phyloP scores from a whole-genome alignment of 371 early-diverging fungal species.

The Mucor mucedo region DNA sequence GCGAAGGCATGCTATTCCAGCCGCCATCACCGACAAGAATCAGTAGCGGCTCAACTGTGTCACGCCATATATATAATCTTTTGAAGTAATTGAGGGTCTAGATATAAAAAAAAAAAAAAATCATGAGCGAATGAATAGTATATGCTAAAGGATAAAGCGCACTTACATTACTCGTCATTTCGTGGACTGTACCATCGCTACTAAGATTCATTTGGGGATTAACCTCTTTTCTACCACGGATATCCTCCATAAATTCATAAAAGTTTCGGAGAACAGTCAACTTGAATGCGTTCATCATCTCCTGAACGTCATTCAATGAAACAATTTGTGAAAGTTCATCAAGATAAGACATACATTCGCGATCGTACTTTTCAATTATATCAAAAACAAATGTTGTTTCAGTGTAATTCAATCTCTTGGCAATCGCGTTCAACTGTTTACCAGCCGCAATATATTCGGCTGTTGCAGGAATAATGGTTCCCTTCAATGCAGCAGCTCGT shows the following conservation, averaged over 20 bases:
- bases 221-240: constrained; percentile 48
- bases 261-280: constrained; percentile 66
- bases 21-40: constrained; percentile 63
- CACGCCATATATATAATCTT: constrained; percentile 60
- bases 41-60: constrained; percentile 67
- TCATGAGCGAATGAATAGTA: not conserved
- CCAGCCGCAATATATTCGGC: constrained; percentile 69
- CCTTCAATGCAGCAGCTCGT: constrained; percentile 58
- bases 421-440: constrained; percentile 65
- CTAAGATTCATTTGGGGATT: constrained; percentile 59
- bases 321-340: constrained; percentile 31
- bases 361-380: constrained; percentile 66
- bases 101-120: not conserved
- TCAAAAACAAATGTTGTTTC: constrained; percentile 83
- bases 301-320: constrained; percentile 47
- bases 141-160: not conserved
- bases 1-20: constrained; percentile 52
- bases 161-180: constrained; percentile 80
- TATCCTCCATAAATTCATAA: constrained; percentile 77
- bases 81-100: constrained; percentile 70
- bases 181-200: constrained; percentile 86
- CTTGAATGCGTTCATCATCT: constrained; percentile 62
- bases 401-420: constrained; percentile 65
- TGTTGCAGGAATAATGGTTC: constrained; percentile 62
- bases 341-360: constrained; percentile 30